These are phyloP conservation scores for Clonostachys rosea DNA, from an alignment of 2,329 filamentous ascomycete species.

Conservation along the genomic window DNA sequence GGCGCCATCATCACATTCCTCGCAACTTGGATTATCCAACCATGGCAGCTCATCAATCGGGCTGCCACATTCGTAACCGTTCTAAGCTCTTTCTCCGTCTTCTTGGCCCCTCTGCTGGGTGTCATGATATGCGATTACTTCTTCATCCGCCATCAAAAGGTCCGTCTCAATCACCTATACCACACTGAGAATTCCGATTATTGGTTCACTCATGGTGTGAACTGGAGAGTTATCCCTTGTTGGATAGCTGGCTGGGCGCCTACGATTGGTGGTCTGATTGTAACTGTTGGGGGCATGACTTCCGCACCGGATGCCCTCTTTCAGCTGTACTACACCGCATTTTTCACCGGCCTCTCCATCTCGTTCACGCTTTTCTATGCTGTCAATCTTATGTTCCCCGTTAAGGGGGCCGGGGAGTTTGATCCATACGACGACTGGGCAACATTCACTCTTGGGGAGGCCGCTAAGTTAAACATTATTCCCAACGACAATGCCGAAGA, in stretches of 20 bases:
- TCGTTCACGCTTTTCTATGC: slow-evolving; percentile 8
- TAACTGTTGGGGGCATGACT: slow-evolving; percentile 6
- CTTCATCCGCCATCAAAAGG: slow-evolving; percentile 20
- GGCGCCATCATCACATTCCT: slow-evolving; percentile 15
- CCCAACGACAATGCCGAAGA: slow-evolving; percentile 8
- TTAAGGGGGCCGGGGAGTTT: slow-evolving; percentile 29
- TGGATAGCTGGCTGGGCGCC: slow-evolving; percentile 23
- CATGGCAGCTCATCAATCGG: slow-evolving; percentile 20
- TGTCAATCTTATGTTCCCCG: slow-evolving; percentile 30
- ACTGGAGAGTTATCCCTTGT: slow-evolving; percentile 21
- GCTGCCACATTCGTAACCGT: slow-evolving; percentile 17
- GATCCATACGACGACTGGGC: slow-evolving; percentile 37
- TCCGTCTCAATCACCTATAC: slow-evolving; percentile 30
- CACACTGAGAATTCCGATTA: slow-evolving; percentile 20
- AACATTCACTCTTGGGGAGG: slow-evolving; percentile 36
- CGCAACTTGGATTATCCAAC: slow-evolving; percentile 15
- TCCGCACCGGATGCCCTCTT: slow-evolving; percentile 26
- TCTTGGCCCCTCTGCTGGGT: slow-evolving; percentile 18
- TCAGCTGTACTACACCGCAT: slow-evolving; percentile 42
- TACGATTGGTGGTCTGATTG: slow-evolving; percentile 15
- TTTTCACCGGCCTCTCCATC: slow-evolving; percentile 25
- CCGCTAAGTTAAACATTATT: slow-evolving; percentile 28
- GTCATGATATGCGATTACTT: slow-evolving; percentile 21
- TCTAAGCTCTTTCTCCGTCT: slow-evolving; percentile 17
- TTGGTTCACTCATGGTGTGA: slow-evolving; percentile 24